Evolutionary conservation across 2,329 filamentous ascomycete species (phyloP).

Genomic region (Pezicula carpinea): DNA sequence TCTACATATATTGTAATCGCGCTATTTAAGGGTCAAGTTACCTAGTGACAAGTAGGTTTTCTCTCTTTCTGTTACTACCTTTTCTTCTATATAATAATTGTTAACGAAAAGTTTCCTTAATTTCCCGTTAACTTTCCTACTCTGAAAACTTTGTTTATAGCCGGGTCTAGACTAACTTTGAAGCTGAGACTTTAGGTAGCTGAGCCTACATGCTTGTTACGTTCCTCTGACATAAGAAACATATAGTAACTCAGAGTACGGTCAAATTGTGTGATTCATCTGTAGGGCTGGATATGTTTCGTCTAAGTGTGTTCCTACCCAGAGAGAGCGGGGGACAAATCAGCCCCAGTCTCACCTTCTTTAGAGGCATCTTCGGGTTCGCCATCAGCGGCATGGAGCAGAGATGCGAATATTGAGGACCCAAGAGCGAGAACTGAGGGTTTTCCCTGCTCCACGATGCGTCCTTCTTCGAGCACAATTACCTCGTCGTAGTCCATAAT

Average conservation of each 20-base stretch:
- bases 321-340: neutral
- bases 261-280: neutral
- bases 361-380: neutral
- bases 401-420: neutral
- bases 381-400: neutral
- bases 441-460: slow-evolving; percentile 58
- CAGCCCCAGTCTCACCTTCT: neutral
- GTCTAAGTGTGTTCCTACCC: neutral
- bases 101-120: too few relatives aligned
- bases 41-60: too few relatives aligned
- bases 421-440: neutral
- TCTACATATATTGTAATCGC: too few relatives aligned
- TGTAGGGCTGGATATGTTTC: neutral
- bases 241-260: neutral
- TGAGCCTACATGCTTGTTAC: too few relatives aligned
- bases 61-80: too few relatives aligned
- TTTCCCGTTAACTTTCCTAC: too few relatives aligned
- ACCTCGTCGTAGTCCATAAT: slow-evolving; percentile 40
- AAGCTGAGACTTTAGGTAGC: too few relatives aligned
- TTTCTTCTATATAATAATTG: too few relatives aligned
- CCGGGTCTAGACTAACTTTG: too few relatives aligned
- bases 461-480: slow-evolving; percentile 36
- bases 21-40: too few relatives aligned
- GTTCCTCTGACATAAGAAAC: neutral
- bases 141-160: too few relatives aligned